A percentile compares a stretch with the other conserved stretches of the same genome.
phyloP scores from a whole-genome alignment of 2,329 filamentous ascomycete genomes.

The Fusarium hainanense region DNA sequence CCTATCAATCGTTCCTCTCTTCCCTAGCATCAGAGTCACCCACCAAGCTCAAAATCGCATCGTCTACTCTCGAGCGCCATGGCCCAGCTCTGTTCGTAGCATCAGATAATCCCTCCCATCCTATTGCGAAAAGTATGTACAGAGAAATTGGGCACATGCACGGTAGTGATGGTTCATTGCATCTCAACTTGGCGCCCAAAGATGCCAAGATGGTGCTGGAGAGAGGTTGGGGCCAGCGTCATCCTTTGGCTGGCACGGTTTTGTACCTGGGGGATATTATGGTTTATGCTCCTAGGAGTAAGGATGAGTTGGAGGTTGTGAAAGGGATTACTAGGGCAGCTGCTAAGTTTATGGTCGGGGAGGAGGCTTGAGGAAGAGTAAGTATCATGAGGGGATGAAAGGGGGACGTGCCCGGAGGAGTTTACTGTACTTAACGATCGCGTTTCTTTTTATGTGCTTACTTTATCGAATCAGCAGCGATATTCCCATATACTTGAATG shows the following conservation, averaged over 20 bases:
- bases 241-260: constrained; percentile 24
- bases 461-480: no score
- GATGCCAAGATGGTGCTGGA: constrained; percentile 31
- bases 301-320: constrained; percentile 19
- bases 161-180: constrained; percentile 30
- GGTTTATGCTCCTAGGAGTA: constrained; percentile 29
- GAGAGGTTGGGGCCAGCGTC: constrained; percentile 31
- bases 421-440: neutral
- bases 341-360: constrained; percentile 22
- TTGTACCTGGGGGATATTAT: constrained; percentile 31
- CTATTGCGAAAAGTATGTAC: constrained; percentile 2
- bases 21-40: constrained; percentile 22
- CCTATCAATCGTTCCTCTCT: constrained; percentile 26
- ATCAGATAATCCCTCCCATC: neutral
- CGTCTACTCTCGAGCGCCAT: constrained; percentile 20
- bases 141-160: constrained; percentile 33
- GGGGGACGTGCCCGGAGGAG: neutral
- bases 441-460: neutral
- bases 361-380: constrained; percentile 1
- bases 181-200: constrained; percentile 26
- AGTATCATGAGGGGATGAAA: neutral
- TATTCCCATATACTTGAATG: neutral
- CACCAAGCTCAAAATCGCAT: constrained; percentile 29
- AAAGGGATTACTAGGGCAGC: constrained; percentile 19
- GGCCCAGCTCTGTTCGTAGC: constrained; percentile 29